Percentiles rank a stretch among this genome's conserved stretches.
phyloP scores from a whole-genome alignment of 2,329 filamentous ascomycete species.

The Exophiala lecanii-corni region DNA sequence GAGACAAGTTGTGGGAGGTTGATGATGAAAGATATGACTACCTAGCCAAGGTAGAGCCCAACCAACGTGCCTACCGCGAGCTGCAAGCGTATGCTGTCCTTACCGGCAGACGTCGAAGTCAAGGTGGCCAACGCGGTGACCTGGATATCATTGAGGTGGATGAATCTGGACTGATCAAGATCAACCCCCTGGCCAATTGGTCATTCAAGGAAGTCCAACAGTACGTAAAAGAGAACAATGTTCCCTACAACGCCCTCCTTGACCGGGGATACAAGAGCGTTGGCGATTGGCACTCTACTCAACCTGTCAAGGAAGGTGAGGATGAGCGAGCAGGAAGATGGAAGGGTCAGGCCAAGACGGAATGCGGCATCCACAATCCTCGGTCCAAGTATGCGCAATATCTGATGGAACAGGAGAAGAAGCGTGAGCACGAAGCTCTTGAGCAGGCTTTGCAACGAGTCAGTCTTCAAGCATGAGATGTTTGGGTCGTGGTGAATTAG shows the following conservation, averaged over 20 bases:
- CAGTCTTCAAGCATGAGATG: constrained; percentile 15
- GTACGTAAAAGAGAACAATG: constrained; percentile 79
- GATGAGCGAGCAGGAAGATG: constrained; percentile 94
- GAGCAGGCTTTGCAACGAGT: constrained; percentile 37
- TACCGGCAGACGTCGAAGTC: constrained; percentile 84
- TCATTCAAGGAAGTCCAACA: constrained; percentile 80
- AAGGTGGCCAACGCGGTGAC: constrained; percentile 86
- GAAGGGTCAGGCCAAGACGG: constrained; percentile 94
- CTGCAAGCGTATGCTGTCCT: constrained; percentile 85
- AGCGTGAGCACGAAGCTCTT: constrained; percentile 57
- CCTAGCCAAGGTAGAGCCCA: constrained; percentile 94
- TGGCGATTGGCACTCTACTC: constrained; percentile 97
- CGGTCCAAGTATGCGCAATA: constrained; percentile 88
- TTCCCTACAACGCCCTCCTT: constrained; percentile 89
- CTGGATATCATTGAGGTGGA: constrained; percentile 91
- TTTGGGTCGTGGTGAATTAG: neutral
- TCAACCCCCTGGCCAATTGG: constrained; percentile 97
- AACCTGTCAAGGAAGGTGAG: constrained; percentile 81
- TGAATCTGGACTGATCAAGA: constrained; percentile 87
- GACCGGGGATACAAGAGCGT: constrained; percentile 96
- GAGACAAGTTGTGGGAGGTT: constrained; percentile 75
- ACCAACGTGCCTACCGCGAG: constrained; percentile 82
- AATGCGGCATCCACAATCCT: constrained; percentile 99
- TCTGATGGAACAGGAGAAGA: constrained; percentile 66
- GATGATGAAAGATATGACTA: constrained; percentile 92